Evolutionary conservation across 805 yeast species (phyloP), one percentile per base, ranked within the genome.

Genomic region (Candida dajiaensis): DNA sequence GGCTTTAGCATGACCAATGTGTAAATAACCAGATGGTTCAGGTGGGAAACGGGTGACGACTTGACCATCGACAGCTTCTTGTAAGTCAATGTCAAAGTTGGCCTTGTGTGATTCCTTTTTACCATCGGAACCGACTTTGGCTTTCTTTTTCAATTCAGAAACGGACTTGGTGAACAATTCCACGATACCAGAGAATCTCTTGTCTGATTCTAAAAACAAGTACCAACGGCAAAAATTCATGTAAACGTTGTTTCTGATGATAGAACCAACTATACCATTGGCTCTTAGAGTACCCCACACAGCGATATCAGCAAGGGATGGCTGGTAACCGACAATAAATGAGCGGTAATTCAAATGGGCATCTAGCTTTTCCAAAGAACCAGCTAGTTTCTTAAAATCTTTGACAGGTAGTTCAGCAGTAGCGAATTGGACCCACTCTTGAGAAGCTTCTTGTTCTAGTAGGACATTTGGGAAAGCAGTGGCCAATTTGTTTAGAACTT

Each of bases 31-130:
- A 71, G 96, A 87, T 50, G 99, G 99, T 74, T 94, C 99, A 54
- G 99, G 99, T 49, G 96, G 99, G 81, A 94, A 94, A 72, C 99
- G 85, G 45, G 99, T 95, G 45, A 95, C 98, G 48, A 94, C 99
- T 69, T 90, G 74, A 54, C 99, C 99, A 48, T 85, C 81, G 61
- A 78, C 81, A 49, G 99, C 99, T 65, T 82, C 95, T 49, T 85
- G 86, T 55, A 94, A 79, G 61, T 88, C 94, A 61, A 94, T 94
- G 65, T 90, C 97, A 57, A 85, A 94, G 68, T 85, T 90, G 52
- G 99, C 98, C 72, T 89, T 88, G 76, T 89, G 95, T 44, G 82
- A 73, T 68, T 88, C 94, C 70, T 89, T 89, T 59, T 73, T 72
- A 58, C 83, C 86, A 46, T 76, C 76, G 19, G 52, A 45, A 49